A percentile compares a stretch with the other conserved stretches of the same genome.
These are phyloP conservation scores for Rhodomyrtus tomentosa DNA, from an alignment of 345 rosid species.

Conservation along the genomic window DNA sequence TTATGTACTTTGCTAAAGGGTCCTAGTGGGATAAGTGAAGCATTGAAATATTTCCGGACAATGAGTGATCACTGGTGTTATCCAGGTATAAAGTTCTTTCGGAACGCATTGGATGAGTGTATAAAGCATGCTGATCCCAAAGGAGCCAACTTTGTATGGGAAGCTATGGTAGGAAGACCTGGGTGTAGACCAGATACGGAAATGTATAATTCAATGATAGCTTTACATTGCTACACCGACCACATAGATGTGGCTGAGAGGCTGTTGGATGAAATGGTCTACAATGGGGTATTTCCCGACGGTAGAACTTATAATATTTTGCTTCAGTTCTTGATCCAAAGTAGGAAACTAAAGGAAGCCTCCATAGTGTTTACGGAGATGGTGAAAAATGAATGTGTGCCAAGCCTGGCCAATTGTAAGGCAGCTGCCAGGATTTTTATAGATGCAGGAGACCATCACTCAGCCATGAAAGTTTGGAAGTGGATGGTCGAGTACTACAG, in stretches of 20 bases:
- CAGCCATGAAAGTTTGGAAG: conserved; percentile 42
- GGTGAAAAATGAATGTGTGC: conserved; percentile 36
- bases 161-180: conserved; percentile 18
- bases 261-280: conserved; percentile 46
- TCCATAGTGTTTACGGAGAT: conserved; percentile 28
- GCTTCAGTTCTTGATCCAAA: conserved; percentile 29
- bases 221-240: conserved; percentile 22
- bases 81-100: conserved; percentile 36
- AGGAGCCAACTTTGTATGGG: conserved; percentile 35
- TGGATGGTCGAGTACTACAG: conserved; percentile 33
- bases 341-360: conserved; percentile 31
- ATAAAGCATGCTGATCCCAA: conserved; percentile 9
- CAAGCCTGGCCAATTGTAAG: conserved; percentile 23
- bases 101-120: conserved; percentile 19
- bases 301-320: conserved; percentile 27
- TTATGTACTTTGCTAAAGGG: conserved; percentile 33
- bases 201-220: conserved; percentile 39
- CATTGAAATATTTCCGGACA: conserved; percentile 11
- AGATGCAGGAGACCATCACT: conserved; percentile 21
- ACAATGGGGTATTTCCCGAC: conserved; percentile 38
- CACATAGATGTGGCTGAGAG: conserved; percentile 17
- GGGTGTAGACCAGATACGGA: conserved; percentile 31
- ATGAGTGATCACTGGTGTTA: conserved; percentile 25
- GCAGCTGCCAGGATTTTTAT: conserved; percentile 24
- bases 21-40: conserved; percentile 27